Evolutionary conservation across 306 rosid genomes (phyloP), one percentile per base, ranked within the genome.

Genomic region (Vachellia collinsii): DNA sequence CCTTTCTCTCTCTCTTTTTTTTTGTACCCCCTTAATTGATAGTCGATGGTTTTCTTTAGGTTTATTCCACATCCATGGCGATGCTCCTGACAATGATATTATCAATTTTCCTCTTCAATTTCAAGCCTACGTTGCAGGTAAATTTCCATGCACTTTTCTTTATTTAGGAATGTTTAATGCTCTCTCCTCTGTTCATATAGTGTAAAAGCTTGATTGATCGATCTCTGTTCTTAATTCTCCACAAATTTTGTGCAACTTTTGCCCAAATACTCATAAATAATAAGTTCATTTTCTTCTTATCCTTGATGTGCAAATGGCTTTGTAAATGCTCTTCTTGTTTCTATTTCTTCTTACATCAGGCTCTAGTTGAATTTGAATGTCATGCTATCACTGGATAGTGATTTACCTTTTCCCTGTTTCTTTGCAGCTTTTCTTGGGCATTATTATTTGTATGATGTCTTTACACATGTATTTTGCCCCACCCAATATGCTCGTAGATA

Each of bases 61-160:
- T 92, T 79, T 92, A 89, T 61, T 86, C 97, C n/a, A 89, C 92
- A 48, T 88, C 92, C 70, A 92, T 88, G 92, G 90, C 92, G 22
- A 90, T 92, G 97, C 92, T 87, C 48, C 82, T 90, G 76, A 85
- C 97, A 3, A 91, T 83, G 79, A 74, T 90, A 65, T 51, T 90
- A 59, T 90, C 94, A 12, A 79, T 84, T 25, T 87, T 86, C 82
- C 92, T 92, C 82, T 92, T 88, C 84, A 82, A 81, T 78, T 81
- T 92, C 87, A 87, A 88, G 63, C 94, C 90, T 79, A 85, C 90
- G 36, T 64, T 91, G 83, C 92, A 88, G 88, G 93, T 91, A 77
- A 82, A 72, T 39, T 54, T 53, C 76, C 39, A 46, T 36, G 77
- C 11, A 58, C 47, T 29, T 79, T 37, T 17, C 36, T 41, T 20